A percentile compares a stretch with the other conserved stretches of the same genome.
Evolutionary conservation across 2,329 filamentous ascomycete species (phyloP).

Genomic region (Endothia cerciana): DNA sequence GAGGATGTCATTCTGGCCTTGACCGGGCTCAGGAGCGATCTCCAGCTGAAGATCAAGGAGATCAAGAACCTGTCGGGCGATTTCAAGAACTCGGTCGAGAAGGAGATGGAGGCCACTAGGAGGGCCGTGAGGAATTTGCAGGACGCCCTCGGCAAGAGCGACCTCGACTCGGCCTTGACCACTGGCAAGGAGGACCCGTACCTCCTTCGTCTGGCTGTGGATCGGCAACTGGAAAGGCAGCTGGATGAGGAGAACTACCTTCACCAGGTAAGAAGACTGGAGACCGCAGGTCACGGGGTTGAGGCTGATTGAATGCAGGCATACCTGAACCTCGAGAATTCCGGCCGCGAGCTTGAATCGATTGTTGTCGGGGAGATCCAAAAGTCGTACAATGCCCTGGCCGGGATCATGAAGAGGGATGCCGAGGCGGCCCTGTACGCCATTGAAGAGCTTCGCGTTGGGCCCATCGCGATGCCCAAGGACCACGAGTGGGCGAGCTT

Average conservation of each 20-base stretch:
- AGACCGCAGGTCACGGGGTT: neutral
- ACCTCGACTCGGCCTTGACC: constrained; percentile 74
- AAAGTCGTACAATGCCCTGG: constrained; percentile 94
- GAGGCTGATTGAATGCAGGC: constrained; percentile 59
- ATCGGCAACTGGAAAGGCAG: constrained; percentile 88
- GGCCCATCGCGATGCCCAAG: constrained; percentile 90
- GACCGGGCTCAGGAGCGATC: constrained; percentile 81
- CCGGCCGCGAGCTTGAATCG: constrained; percentile 90
- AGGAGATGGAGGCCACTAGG: constrained; percentile 85
- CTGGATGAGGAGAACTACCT: constrained; percentile 97
- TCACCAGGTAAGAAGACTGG: constrained; percentile 69
- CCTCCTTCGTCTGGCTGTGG: constrained; percentile 81
- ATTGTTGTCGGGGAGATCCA: constrained; percentile 98
- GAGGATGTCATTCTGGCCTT: constrained; percentile 88
- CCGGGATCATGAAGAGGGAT: constrained; percentile 88
- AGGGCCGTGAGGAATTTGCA: constrained; percentile 80
- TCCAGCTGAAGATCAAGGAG: constrained; percentile 97
- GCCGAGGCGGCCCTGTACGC: constrained; percentile 79
- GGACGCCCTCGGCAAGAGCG: constrained; percentile 77
- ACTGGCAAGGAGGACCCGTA: constrained; percentile 92
- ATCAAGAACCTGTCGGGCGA: constrained; percentile 92
- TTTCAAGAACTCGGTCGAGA: constrained; percentile 96
- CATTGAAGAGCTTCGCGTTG: constrained; percentile 79
- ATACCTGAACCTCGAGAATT: constrained; percentile 91
- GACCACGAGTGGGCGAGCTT: constrained; percentile 90